Evolutionary conservation across 2,329 filamentous ascomycete genomes (phyloP).

Genomic region (Sporothrix curviconia): DNA sequence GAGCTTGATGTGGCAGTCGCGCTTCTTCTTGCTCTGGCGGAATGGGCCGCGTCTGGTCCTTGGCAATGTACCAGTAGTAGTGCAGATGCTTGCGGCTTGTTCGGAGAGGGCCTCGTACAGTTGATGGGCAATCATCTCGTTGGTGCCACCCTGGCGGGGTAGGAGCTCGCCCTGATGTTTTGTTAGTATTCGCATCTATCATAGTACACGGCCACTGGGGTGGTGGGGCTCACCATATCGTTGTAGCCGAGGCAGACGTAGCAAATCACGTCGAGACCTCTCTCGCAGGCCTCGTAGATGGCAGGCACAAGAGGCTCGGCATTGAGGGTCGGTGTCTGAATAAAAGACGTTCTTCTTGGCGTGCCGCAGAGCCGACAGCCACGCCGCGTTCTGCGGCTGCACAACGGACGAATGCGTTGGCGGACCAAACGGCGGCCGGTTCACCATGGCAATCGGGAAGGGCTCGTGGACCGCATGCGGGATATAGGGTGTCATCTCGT

Average conservation of each 20-base stretch:
- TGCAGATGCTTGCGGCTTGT: slow-evolving; percentile 45
- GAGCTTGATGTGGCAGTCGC: slow-evolving; percentile 71
- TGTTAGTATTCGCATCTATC: no score
- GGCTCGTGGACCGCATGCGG: slow-evolving; percentile 44
- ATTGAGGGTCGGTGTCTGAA: slow-evolving; percentile 73
- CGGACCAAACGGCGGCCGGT: slow-evolving; percentile 59
- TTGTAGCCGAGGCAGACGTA: slow-evolving; percentile 77
- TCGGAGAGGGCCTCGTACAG: slow-evolving; percentile 50
- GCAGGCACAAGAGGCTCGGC: slow-evolving; percentile 60
- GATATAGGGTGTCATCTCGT: slow-evolving; percentile 62
- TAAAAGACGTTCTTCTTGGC: slow-evolving; percentile 61
- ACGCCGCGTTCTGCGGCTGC: slow-evolving; percentile 70
- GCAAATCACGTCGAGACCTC: slow-evolving; percentile 61
- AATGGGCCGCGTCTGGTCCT: slow-evolving; percentile 64
- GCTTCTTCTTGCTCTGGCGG: slow-evolving; percentile 57
- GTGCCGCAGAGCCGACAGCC: slow-evolving; percentile 62
- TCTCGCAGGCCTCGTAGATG: slow-evolving; percentile 56
- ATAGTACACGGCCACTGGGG: no score
- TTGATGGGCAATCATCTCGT: slow-evolving; percentile 60
- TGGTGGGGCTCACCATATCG: slow-evolving; percentile 53
- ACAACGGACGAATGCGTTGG: slow-evolving; percentile 54
- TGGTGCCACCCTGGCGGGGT: slow-evolving; percentile 67
- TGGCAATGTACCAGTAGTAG: slow-evolving; percentile 65
- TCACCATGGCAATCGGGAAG: slow-evolving; percentile 67
- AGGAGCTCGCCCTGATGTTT: slow-evolving; percentile 62